Base-by-base conservation (phyloP, 495 filamentous ascomycete genomes). In the Penicillium simplicissimum region DNA sequence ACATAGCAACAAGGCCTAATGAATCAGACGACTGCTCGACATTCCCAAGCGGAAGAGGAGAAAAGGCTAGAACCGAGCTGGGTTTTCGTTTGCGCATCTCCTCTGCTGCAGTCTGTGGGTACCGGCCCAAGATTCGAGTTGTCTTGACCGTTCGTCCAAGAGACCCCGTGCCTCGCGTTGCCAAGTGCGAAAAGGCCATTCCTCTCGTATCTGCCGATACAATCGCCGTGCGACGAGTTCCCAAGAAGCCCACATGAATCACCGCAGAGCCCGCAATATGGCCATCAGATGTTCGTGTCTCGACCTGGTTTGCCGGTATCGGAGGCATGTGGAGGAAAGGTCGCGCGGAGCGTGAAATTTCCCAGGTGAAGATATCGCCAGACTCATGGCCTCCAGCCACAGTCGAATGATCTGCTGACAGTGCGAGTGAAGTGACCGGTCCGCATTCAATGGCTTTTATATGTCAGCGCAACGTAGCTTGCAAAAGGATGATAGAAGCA, bases 151-250 rank as follows among this genome's bases (percentile, higher is more conserved):
- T 88, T 63, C 95, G 86, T 11, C 86, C 92, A 37, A 98, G 82
- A 25, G 92, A 83, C 8, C 96, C 94, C 62, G 94, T 88, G 19
- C 95, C 95, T 62, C 95, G 79, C 14, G 93, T 97, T 31, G 95
- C 96, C 34, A 98, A 82, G 74, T 98, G 96, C 8, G 96, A 96
- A 71, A 99, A 99, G 9, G 94, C 93, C 95, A 99, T 98, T 47
- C 95, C 95, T 40, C 85, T 84, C 67, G 94, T 92, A 72, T 99
- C 93, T 1, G 94, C 94, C n/a, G 95, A 99, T 28, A 96, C 91
- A n/a, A 99, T 78, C 40, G 95, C 95, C 38, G 95, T 98, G 68
- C 96, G 96, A 55, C 95, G 81, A 14, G 90, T 96, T 23, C 96
- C 95, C n/a, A 99, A 80, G 65, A 99, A 99, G 1, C 93, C 95